Percentiles rank a stretch among this genome's conserved stretches.
These are phyloP conservation scores for Polyplosphaeria fusca DNA, from an alignment of 495 filamentous ascomycete species.

Conservation along the genomic window DNA sequence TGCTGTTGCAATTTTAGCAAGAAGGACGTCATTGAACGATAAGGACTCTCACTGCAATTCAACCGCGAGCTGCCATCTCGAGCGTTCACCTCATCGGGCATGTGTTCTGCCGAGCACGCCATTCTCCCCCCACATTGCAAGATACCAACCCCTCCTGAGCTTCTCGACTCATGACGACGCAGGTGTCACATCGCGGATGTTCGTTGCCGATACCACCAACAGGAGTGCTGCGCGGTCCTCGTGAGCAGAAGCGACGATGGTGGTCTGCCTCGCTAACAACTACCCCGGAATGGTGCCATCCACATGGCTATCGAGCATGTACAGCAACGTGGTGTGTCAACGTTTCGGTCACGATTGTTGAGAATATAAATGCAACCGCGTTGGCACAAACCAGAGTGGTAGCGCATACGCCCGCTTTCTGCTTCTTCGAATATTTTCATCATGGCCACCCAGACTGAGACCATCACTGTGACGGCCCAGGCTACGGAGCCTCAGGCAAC, in stretches of 20 bases:
- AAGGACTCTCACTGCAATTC: no score
- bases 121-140: constrained; percentile 17
- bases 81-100: constrained; percentile 4
- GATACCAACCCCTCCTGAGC: not conserved
- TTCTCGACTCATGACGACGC: not conserved
- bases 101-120: constrained; percentile 15
- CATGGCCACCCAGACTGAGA: constrained; percentile 14
- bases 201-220: constrained; percentile 1
- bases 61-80: no score
- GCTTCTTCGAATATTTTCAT: not conserved
- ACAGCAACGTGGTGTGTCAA: no score
- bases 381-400: no score
- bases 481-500: not conserved
- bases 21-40: no score
- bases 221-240: not conserved
- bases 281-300: constrained; percentile 11
- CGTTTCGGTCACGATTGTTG: no score
- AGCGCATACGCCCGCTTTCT: no score
- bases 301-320: no score
- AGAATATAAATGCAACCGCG: no score
- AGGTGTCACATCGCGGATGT: not conserved
- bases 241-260: no score
- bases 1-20: no score
- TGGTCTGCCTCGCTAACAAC: not conserved
- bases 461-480: not conserved